phyloP scores from a whole-genome alignment of 257 asterid species.

The Hygrophila difformis region DNA sequence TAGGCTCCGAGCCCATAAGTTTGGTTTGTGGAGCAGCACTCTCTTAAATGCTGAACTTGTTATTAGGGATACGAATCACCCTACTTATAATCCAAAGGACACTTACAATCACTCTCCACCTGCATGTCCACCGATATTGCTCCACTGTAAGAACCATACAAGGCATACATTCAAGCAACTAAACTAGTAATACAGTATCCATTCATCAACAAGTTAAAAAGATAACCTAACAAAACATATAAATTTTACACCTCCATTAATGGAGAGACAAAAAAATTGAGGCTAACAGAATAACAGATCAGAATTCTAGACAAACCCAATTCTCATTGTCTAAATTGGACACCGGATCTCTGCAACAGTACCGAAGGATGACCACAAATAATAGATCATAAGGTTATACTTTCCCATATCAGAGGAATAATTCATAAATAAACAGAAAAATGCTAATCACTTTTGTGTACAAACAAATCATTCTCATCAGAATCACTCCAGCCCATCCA shows the following conservation, averaged over 20 bases:
- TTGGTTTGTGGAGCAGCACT: conserved; percentile 13
- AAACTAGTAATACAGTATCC: conserved; percentile 4
- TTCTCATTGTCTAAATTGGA: conserved; percentile 4
- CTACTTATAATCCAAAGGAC: conserved; percentile 6
- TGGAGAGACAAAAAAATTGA: not conserved
- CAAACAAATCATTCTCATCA: conserved; percentile 13
- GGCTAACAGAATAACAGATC: not conserved
- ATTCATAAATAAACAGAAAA: not conserved
- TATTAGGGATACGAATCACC: conserved; percentile 7
- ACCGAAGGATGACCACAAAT: not conserved
- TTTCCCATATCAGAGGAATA: conserved; percentile 13
- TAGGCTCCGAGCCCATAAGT: conserved; percentile 53
- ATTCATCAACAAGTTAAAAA: not conserved
- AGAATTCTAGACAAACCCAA: conserved; percentile 1
- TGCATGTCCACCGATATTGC: conserved; percentile 14
- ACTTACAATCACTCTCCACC: conserved; percentile 14
- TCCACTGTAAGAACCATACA: conserved; percentile 11
- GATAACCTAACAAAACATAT: conserved; percentile 1
- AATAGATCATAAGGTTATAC: not conserved
- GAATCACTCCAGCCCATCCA: conserved; percentile 19
- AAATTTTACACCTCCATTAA: not conserved
- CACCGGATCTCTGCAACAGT: not conserved
- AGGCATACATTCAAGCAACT: conserved; percentile 13
- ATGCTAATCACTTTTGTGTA: not conserved
- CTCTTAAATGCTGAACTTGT: conserved; percentile 4